These are phyloP conservation scores for Dichotomocladium elegans DNA, from an alignment of 371 early-diverging fungal genomes.

Conservation along the genomic window DNA sequence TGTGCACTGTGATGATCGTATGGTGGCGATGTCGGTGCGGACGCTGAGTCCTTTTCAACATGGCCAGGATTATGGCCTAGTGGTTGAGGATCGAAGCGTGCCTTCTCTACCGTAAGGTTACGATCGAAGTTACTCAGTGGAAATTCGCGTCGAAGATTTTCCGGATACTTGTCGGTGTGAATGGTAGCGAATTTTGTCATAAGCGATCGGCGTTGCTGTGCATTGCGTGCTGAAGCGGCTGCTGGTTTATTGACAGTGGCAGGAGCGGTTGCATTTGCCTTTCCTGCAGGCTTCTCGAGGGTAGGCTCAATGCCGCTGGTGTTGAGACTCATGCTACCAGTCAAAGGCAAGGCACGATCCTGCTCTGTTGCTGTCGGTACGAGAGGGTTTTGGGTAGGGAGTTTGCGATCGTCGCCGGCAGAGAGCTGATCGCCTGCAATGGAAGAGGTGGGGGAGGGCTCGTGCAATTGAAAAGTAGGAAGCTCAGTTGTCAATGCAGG, in stretches of 20 bases:
- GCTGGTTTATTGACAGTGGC: background rate
- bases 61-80: slow-evolving; percentile 11
- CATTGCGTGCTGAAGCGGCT: background rate
- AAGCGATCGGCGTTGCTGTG: slow-evolving; percentile 4
- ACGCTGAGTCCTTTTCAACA: slow-evolving; percentile 8
- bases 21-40: slow-evolving; percentile 7
- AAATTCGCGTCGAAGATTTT: slow-evolving; percentile 20
- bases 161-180: slow-evolving; percentile 24
- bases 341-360: too few relatives aligned
- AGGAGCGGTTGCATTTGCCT: too few relatives aligned
- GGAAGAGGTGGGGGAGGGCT: too few relatives aligned
- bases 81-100: slow-evolving; percentile 26
- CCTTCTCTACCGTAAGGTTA: slow-evolving; percentile 38
- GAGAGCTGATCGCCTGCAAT: too few relatives aligned
- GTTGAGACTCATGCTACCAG: too few relatives aligned
- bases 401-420: too few relatives aligned
- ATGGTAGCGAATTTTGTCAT: slow-evolving; percentile 22
- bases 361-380: too few relatives aligned
- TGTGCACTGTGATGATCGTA: background rate
- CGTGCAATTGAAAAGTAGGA: too few relatives aligned
- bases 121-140: slow-evolving; percentile 26
- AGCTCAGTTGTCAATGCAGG: too few relatives aligned
- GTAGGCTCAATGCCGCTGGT: too few relatives aligned
- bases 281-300: too few relatives aligned
- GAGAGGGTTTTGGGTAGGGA: too few relatives aligned